Percentiles rank a stretch among this genome's conserved stretches.
These are phyloP conservation scores for Monilinia polystroma DNA, from an alignment of 2,329 filamentous ascomycete genomes.

Conservation along the genomic window DNA sequence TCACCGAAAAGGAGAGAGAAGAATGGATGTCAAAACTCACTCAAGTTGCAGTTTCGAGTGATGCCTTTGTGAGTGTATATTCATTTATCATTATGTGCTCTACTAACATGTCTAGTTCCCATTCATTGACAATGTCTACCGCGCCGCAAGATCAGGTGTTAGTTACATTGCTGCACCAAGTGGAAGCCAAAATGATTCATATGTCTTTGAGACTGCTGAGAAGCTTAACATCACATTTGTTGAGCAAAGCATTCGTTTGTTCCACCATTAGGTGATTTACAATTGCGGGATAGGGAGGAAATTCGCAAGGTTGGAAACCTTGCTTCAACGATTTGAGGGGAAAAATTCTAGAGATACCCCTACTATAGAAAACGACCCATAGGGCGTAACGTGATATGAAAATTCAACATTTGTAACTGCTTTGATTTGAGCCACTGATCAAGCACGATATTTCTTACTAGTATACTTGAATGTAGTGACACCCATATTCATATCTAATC, in stretches of 20 bases:
- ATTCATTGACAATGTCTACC: constrained; percentile 97
- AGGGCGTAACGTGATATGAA: constrained; percentile 18
- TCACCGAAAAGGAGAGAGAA: constrained; percentile 79
- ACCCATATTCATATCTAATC: neutral
- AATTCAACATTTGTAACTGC: constrained; percentile 17
- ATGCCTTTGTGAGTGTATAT: constrained; percentile 77
- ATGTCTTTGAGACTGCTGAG: constrained; percentile 85
- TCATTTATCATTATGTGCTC: constrained; percentile 11
- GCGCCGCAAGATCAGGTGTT: constrained; percentile 80
- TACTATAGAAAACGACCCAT: constrained; percentile 16
- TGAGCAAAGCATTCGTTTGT: constrained; percentile 89
- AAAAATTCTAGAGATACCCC: constrained; percentile 25
- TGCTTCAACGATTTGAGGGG: constrained; percentile 14
- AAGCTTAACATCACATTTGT: constrained; percentile 91
- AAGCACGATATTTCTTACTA: neutral
- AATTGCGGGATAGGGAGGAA: constrained; percentile 14
- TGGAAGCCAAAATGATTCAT: constrained; percentile 81
- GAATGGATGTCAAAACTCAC: constrained; percentile 81
- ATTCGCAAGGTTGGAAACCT: constrained; percentile 28
- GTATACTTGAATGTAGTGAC: neutral
- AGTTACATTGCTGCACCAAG: constrained; percentile 95
- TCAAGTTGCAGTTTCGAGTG: constrained; percentile 83
- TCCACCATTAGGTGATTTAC: constrained; percentile 72
- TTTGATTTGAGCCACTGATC: neutral
- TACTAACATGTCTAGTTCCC: constrained; percentile 67